A percentile compares a stretch with the other conserved stretches of the same genome.
Evolutionary conservation across 805 yeast genomes (phyloP).

Genomic region (Nakazawaea wickerhamii): DNA sequence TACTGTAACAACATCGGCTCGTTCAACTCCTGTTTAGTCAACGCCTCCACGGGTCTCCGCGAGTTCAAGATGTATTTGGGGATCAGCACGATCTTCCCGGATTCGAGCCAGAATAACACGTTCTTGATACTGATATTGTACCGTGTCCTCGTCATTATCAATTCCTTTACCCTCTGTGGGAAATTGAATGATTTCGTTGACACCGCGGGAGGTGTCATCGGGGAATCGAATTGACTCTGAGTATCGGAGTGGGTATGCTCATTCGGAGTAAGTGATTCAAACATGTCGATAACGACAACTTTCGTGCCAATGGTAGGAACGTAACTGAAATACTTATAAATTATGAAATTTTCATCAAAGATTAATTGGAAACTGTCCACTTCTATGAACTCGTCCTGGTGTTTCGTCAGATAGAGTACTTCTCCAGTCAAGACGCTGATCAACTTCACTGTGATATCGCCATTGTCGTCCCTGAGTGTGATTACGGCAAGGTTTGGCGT

Average conservation of each 20-base stretch:
- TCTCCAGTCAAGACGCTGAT: slow-evolving; percentile 71
- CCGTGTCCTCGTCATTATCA: slow-evolving; percentile 53
- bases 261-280: slow-evolving; percentile 58
- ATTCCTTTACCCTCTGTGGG: slow-evolving; percentile 50
- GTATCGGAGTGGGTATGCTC: slow-evolving; percentile 24
- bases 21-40: slow-evolving; percentile 45
- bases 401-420: slow-evolving; percentile 38
- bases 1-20: slow-evolving; percentile 62
- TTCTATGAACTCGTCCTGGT: slow-evolving; percentile 36
- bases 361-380: slow-evolving; percentile 42
- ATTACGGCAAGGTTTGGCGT: slow-evolving; percentile 62
- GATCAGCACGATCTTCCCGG: slow-evolving; percentile 60
- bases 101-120: slow-evolving; percentile 49
- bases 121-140: slow-evolving; percentile 67
- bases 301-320: slow-evolving; percentile 45
- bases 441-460: slow-evolving; percentile 41
- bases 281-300: slow-evolving; percentile 71
- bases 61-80: slow-evolving; percentile 69
- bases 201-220: slow-evolving; percentile 39
- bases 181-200: slow-evolving; percentile 51
- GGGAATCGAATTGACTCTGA: slow-evolving; percentile 30
- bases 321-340: slow-evolving; percentile 56
- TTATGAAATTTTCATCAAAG: slow-evolving; percentile 80
- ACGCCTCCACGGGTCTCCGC: slow-evolving; percentile 55
- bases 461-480: slow-evolving; percentile 20